phyloP scores from a whole-genome alignment of 805 yeast species.

The Wickerhamiella vanderwaltii region DNA sequence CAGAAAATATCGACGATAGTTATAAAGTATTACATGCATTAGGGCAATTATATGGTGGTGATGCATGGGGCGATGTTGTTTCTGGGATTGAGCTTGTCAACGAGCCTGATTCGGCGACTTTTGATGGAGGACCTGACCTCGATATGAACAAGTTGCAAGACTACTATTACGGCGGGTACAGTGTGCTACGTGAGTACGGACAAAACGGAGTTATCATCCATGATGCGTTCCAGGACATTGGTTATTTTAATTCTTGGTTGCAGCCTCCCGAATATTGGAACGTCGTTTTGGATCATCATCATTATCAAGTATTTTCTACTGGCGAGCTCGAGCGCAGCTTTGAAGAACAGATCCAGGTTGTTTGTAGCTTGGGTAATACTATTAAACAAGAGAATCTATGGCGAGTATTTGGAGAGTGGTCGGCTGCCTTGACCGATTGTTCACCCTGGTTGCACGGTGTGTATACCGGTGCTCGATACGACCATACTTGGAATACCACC shows the following conservation, averaged over 20 bases:
- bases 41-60: slow-evolving; percentile 49
- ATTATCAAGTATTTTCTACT: slow-evolving; percentile 67
- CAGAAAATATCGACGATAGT: slow-evolving; percentile 42
- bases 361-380: slow-evolving; percentile 39
- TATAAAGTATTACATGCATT: slow-evolving; percentile 42
- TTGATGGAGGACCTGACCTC: slow-evolving; percentile 46
- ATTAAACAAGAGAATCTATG: slow-evolving; percentile 47
- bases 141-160: slow-evolving; percentile 46
- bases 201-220: slow-evolving; percentile 50
- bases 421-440: slow-evolving; percentile 84
- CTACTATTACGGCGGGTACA: slow-evolving; percentile 54
- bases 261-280: slow-evolving; percentile 38
- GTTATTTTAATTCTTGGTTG: slow-evolving; percentile 50
- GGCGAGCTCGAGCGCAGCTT: slow-evolving; percentile 46
- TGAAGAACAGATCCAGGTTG: slow-evolving; percentile 45
- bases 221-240: slow-evolving; percentile 58
- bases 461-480: slow-evolving; percentile 65
- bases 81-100: slow-evolving; percentile 76
- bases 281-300: slow-evolving; percentile 75
- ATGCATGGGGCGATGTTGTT: slow-evolving; percentile 54
- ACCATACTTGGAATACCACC: slow-evolving; percentile 41
- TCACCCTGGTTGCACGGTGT: slow-evolving; percentile 80
- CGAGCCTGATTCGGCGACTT: slow-evolving; percentile 67
- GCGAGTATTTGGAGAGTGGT: slow-evolving; percentile 74
- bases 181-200: slow-evolving; percentile 40